Percentiles rank a stretch among this genome's conserved stretches.
phyloP scores from a whole-genome alignment of 2,329 filamentous ascomycete genomes.

The Phialophora macrospora region DNA sequence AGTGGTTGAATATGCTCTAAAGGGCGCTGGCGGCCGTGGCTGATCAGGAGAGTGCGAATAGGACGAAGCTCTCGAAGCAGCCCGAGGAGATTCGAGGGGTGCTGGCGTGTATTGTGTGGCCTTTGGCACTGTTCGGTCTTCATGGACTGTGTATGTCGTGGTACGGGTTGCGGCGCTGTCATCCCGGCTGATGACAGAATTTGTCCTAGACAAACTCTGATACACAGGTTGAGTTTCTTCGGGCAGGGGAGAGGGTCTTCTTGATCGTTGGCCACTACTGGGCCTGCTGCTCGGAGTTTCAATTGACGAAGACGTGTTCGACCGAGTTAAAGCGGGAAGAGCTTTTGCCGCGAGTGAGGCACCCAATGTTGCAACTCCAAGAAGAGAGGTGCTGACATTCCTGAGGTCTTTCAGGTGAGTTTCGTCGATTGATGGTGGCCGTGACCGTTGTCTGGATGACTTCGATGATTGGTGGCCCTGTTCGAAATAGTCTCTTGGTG shows the following conservation, averaged over 20 bases:
- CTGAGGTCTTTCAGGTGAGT: conserved; percentile 35
- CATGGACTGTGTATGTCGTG: conserved; percentile 29
- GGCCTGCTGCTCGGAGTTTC: conserved; percentile 29
- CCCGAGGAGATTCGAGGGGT: conserved; percentile 24
- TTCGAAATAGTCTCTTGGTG: conserved; percentile 31
- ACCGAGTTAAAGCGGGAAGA: conserved; percentile 31
- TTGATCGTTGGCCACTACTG: conserved; percentile 32
- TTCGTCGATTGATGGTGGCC: conserved; percentile 36
- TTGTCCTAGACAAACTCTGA: conserved; percentile 22
- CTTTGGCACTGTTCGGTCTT: conserved; percentile 24
- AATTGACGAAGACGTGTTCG: conserved; percentile 29
- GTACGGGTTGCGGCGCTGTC: conserved; percentile 19
- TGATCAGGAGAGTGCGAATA: conserved; percentile 33
- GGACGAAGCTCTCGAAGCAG: conserved; percentile 27
- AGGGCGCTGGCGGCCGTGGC: conserved; percentile 22
- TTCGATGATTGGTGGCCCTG: conserved; percentile 27
- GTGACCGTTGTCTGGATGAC: conserved; percentile 29
- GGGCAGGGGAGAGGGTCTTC: conserved; percentile 33
- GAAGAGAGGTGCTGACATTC: conserved; percentile 34
- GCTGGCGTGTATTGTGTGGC: conserved; percentile 21
- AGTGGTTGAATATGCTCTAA: conserved; percentile 27
- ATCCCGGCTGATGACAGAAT: conserved; percentile 27
- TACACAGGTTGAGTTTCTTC: conserved; percentile 22
- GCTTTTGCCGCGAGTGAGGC: conserved; percentile 36
- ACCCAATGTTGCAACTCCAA: conserved; percentile 37